Evolutionary conservation across 1,139 yeast species (phyloP), one percentile per base, ranked within the genome.

Genomic region (Pichia sp.): DNA sequence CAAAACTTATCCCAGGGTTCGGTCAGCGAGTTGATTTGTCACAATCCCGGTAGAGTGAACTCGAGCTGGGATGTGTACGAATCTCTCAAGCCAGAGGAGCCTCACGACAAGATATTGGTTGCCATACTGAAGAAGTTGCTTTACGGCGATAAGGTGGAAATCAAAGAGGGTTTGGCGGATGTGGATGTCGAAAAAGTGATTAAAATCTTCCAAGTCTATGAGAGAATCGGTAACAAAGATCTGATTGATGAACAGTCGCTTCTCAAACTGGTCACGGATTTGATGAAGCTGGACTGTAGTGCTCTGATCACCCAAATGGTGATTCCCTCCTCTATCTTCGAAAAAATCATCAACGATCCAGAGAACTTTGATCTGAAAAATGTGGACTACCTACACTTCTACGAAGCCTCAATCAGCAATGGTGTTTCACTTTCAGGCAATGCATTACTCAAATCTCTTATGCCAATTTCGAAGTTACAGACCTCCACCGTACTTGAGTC

Each of bases 41-140:
- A 64, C 45, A 69, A 70, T 57, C 72, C 73, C 1, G 72, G 71
- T 11, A 62, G 73, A 55, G 70, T 67, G 15, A 55, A 53, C 36
- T 60, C 69, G 6, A 64, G 67, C 47, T 68, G 68, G 68, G 70
- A 67, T 49, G 43, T 67, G 11, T 69, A 59, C 47, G 49, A 64
- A 7, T 47, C 56, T 8, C 54, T 51, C 15, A 55, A 50, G 32
- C 52, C 54, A 13, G 44, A 47, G 4, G 38, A 42, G 15, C 48
- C 54, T 11, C 57, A 57, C 19, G 63, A 62, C 36, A 32, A 41
- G 7, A 41, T 65, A 4, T 48, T 55, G 4, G 40, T 45, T 10
- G 59, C 60, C 16, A 61, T 66, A 10, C 52, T 67, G 29, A 53
- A 58, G 11, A 69, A 69, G 41, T 50, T 69, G 13, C 42, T 66